These are phyloP conservation scores for Tylopilus cervinicoccineus DNA, from an alignment of 768 basidiomycete genomes.

Conservation along the genomic window DNA sequence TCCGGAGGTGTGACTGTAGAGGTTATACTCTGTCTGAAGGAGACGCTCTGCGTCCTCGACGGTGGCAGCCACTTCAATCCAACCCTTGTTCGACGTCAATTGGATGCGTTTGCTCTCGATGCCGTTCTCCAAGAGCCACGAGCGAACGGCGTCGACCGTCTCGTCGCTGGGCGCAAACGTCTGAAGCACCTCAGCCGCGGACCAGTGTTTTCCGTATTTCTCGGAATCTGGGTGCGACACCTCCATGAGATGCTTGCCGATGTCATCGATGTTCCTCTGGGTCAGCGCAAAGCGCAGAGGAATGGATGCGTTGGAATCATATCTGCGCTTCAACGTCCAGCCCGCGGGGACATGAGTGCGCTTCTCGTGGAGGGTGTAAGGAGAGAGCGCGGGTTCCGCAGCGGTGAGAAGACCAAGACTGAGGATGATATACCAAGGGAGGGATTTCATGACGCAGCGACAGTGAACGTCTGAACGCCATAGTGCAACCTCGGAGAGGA, in stretches of 20 bases:
- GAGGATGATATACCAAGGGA: slow-evolving; percentile 11
- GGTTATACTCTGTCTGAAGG: slow-evolving; percentile 31
- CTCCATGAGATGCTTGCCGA: slow-evolving; percentile 29
- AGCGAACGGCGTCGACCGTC: slow-evolving; percentile 22
- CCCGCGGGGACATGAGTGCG: slow-evolving; percentile 13
- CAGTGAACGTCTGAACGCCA: background rate
- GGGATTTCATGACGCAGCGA: slow-evolving; percentile 13
- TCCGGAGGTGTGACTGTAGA: slow-evolving; percentile 29
- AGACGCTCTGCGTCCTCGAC: slow-evolving; percentile 25
- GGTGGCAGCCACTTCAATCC: slow-evolving; percentile 28
- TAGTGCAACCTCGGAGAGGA: background rate
- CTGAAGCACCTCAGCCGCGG: slow-evolving; percentile 20
- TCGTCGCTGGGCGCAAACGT: slow-evolving; percentile 29
- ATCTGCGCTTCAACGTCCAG: slow-evolving; percentile 37
- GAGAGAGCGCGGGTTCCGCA: background rate
- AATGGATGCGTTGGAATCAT: background rate
- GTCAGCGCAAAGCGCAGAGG: slow-evolving; percentile 28
- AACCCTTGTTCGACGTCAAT: slow-evolving; percentile 20
- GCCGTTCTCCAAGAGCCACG: slow-evolving; percentile 29
- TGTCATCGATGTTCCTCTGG: slow-evolving; percentile 9
- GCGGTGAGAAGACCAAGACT: background rate
- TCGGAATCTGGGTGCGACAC: slow-evolving; percentile 32
- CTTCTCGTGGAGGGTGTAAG: background rate
- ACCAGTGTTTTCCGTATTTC: slow-evolving; percentile 33
- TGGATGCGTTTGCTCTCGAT: slow-evolving; percentile 20